Percentiles rank a stretch among this genome's conserved stretches.
Evolutionary conservation across 2,329 filamentous ascomycete genomes (phyloP).

Genomic region (Penicillium sp.): DNA sequence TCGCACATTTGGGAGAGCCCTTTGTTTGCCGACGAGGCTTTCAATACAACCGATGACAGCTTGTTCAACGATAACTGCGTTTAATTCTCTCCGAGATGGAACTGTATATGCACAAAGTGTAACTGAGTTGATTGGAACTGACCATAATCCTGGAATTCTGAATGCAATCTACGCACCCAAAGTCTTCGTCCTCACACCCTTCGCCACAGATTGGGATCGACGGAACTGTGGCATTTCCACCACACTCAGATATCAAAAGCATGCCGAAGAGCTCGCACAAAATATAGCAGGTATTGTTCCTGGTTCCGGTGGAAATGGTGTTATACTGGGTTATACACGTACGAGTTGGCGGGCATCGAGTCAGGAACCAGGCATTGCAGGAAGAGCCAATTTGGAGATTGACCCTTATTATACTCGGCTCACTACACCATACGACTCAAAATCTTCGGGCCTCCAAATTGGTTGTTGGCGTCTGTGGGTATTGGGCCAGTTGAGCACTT

Average conservation of each 20-base stretch:
- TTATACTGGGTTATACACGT: not conserved
- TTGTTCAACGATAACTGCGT: not conserved
- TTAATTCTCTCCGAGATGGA: constrained; percentile 1
- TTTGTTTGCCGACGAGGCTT: not conserved
- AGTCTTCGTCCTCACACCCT: constrained; percentile 1
- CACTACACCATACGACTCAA: not conserved
- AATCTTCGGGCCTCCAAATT: not conserved
- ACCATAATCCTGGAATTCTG: not conserved
- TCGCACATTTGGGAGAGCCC: constrained; percentile 1
- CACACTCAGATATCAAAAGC: not conserved
- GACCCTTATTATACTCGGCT: not conserved
- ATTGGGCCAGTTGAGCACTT: not conserved
- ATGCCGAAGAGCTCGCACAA: not conserved
- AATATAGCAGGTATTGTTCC: not conserved
- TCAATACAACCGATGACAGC: not conserved
- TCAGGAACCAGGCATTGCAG: constrained; percentile 1
- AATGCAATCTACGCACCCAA: constrained; percentile 4
- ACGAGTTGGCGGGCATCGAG: not conserved
- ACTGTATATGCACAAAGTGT: not conserved
- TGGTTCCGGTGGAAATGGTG: not conserved
- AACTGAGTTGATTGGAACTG: not conserved
- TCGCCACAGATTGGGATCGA: not conserved
- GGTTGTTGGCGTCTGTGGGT: constrained; percentile 3
- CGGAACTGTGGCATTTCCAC: not conserved
- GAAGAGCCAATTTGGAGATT: not conserved